Evolutionary conservation across 768 basidiomycete genomes (phyloP), one percentile per base, ranked within the genome.

Genomic region (Hygrocybe coccinea): DNA sequence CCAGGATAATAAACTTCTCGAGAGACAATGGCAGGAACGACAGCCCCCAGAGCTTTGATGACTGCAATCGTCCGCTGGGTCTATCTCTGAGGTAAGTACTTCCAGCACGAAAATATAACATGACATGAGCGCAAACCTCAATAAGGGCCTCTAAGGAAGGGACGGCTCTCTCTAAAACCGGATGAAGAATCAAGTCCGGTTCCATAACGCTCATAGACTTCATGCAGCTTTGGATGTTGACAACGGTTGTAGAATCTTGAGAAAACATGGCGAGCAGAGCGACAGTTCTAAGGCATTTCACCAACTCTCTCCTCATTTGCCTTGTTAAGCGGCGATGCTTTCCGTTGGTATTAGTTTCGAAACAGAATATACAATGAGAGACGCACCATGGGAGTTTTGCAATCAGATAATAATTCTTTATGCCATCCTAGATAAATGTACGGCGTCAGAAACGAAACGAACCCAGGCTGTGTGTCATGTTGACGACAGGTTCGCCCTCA

Each of bases 241-340:
- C 70, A 25, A 88, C 85, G 1, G 89, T 88, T 9, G 79, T 76
- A 48, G 79, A 75, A 65, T 92, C 89, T 65, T 88, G 87, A 8
- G 88, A 91, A 73, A 95, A 95, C 82, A 94, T 92, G 2, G 90
- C 85, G n/a, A 94, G 77, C 25, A 95, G 74, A 0, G 86, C 83
- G 12, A 94, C 87, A 0, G 91, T 93, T 56, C 90, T 74, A 36
- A 94, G 74, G 21, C 83, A 86, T 60, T 89, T 85, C 17, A 93
- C 91, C 17, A 95, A 82, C 65, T 95, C 91, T 48, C 86, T 79
- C 64, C 82, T 87, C 84, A 95, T 94, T 47, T 73, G 69, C 36
- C 76, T 77, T 0, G 91, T 94, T 50, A 95, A 71, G 21, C 91
- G 82, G 59, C 91, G 89, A 62, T 85, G 78, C 82, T 87, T 56